Conservation (phyloP, 495 filamentous ascomycete species). For the Wilcoxina mikolae region DNA sequence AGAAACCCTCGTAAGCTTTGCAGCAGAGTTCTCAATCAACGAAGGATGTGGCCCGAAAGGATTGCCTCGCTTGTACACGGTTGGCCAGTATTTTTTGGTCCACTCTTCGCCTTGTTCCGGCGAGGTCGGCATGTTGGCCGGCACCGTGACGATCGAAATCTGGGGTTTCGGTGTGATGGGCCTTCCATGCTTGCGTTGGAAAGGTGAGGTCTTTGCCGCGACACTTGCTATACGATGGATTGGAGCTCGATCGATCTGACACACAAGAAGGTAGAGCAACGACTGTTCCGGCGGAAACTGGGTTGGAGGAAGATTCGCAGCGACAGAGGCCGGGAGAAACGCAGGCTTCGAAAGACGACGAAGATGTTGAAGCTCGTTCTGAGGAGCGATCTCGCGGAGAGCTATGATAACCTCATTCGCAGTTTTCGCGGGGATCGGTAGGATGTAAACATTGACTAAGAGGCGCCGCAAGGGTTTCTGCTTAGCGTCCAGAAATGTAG, state of each 20-base stretch:
- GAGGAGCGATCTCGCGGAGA: constrained; percentile 21
- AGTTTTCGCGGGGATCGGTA: constrained; percentile 38
- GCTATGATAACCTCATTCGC: constrained; percentile 41
- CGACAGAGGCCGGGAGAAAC: constrained; percentile 44
- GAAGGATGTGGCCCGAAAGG: constrained; percentile 58
- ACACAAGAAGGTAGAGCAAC: constrained; percentile 34
- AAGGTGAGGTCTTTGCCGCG: constrained; percentile 30
- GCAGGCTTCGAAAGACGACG: constrained; percentile 61
- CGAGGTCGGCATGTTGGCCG: constrained; percentile 60
- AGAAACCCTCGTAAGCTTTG: constrained; percentile 5
- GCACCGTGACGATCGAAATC: constrained; percentile 44
- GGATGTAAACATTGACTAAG: constrained; percentile 38
- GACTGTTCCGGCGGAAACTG: constrained; percentile 11
- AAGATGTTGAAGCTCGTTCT: constrained; percentile 52
- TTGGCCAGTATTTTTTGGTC: constrained; percentile 71
- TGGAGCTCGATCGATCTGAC: constrained; percentile 31
- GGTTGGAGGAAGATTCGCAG: constrained; percentile 7
- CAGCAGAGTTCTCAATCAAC: constrained; percentile 32
- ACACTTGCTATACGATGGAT: constrained; percentile 35
- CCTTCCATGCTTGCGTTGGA: constrained; percentile 30
- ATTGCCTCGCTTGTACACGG: constrained; percentile 69
- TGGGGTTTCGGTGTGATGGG: constrained; percentile 35
- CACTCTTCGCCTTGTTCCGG: constrained; percentile 58
- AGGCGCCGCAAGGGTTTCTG: constrained; percentile 21
- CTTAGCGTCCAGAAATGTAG: constrained; percentile 3